Percentiles rank a stretch among this genome's conserved stretches.
Evolutionary conservation across 1,284 basidiomycete species (phyloP).

Genomic region (Kwoniella shivajii): DNA sequence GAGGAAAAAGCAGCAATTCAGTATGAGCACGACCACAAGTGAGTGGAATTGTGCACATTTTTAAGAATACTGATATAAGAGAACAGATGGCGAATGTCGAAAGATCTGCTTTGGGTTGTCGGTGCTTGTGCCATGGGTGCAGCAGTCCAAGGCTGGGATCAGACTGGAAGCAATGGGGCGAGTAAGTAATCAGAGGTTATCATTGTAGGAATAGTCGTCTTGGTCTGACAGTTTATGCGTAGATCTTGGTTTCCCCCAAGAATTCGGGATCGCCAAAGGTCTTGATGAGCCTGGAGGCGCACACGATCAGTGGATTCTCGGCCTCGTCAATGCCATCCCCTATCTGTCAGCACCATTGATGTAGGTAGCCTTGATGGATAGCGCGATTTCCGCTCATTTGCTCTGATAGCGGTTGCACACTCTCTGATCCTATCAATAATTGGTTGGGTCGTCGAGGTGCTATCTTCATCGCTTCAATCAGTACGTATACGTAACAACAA

Average conservation of each 20-base stretch:
- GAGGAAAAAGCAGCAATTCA: conserved; percentile 59
- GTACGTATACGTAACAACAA: conserved; percentile 54
- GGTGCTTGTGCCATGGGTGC: conserved; percentile 35
- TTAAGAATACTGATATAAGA: too few relatives aligned
- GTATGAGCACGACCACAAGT: conserved; percentile 6
- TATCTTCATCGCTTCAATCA: conserved; percentile 66
- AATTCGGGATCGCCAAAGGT: conserved; percentile 71
- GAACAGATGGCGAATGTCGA: conserved; percentile 7
- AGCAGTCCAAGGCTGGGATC: conserved; percentile 55
- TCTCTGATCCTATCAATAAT: conserved; percentile 64
- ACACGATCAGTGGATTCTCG: conserved; percentile 54
- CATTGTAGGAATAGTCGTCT: neutral
- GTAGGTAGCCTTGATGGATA: neutral
- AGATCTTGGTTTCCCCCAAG: conserved; percentile 65
- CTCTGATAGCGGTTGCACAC: conserved; percentile 8
- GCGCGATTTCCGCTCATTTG: neutral
- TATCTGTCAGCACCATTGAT: conserved; percentile 26
- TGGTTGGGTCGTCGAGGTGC: conserved; percentile 65
- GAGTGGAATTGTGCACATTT: conserved; percentile 2
- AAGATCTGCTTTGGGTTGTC: conserved; percentile 2
- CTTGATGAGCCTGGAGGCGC: conserved; percentile 37
- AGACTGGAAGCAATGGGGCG: conserved; percentile 57
- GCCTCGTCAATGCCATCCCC: conserved; percentile 48
- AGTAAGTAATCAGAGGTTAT: conserved; percentile 27
- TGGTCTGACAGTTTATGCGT: neutral